phyloP scores from a whole-genome alignment of 1,284 basidiomycete genomes.

The Malassezia psittaci region DNA sequence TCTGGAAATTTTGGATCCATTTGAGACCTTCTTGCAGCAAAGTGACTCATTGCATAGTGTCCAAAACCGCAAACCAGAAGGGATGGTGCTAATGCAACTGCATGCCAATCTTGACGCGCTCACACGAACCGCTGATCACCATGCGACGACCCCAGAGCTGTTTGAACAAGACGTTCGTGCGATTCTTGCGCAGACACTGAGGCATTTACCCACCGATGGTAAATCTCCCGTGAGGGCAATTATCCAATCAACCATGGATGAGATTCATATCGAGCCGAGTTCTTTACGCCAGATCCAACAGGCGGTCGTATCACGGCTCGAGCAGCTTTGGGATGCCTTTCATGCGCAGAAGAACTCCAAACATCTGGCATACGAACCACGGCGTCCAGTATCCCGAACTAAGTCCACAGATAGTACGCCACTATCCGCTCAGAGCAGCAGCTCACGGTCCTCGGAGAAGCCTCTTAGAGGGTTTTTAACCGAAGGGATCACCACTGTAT shows the following conservation, averaged over 20 bases:
- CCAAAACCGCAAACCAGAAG: not conserved
- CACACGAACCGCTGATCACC: not conserved
- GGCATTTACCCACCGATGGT: not conserved
- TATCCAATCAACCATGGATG: not conserved
- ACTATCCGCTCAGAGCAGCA: not conserved
- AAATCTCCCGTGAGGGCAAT: not conserved
- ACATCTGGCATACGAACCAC: constrained; percentile 9
- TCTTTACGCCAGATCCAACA: not conserved
- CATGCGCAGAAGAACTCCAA: not conserved
- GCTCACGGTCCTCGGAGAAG: not conserved
- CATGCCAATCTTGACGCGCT: constrained; percentile 13
- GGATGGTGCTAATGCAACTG: constrained; percentile 12
- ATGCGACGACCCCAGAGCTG: constrained; percentile 2
- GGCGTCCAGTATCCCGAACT: not conserved
- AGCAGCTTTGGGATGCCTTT: constrained; percentile 14
- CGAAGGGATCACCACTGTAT: not conserved
- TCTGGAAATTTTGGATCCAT: constrained; percentile 2
- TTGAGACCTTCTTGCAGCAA: constrained; percentile 5
- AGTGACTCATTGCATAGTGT: not conserved
- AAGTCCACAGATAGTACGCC: not conserved
- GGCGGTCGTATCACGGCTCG: constrained; percentile 4
- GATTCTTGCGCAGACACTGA: not conserved
- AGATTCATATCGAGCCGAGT: not conserved
- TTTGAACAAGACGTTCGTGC: constrained; percentile 8
- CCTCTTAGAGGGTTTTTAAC: not conserved